A percentile compares a stretch with the other conserved stretches of the same genome.
Evolutionary conservation across 345 rosid species (phyloP).

Genomic region (Anacardium occidentale): DNA sequence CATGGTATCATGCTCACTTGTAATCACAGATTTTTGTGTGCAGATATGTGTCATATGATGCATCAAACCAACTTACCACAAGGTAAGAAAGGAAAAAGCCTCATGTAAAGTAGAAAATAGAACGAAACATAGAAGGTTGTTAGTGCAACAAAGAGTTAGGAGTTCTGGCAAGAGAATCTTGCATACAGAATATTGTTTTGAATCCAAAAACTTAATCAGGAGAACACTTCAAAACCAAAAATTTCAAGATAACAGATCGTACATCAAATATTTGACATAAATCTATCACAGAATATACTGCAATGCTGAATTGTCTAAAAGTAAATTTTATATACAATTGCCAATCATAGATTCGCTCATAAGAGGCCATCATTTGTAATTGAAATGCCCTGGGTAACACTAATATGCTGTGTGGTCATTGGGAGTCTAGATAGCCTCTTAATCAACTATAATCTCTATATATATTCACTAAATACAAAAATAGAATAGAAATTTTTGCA

Average conservation of each 20-base stretch:
- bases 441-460: neutral
- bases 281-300: neutral
- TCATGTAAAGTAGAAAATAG: neutral
- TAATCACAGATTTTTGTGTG: neutral
- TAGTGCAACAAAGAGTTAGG: neutral
- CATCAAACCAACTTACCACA: neutral
- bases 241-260: neutral
- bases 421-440: neutral
- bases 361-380: neutral
- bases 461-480: neutral
- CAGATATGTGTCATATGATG: neutral
- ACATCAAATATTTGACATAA: neutral
- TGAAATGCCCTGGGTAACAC: neutral
- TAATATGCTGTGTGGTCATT: neutral
- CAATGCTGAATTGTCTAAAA: neutral
- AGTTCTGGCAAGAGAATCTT: neutral
- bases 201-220: neutral
- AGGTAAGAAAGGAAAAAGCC: neutral
- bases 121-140: too few relatives aligned
- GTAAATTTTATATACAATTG: too few relatives aligned
- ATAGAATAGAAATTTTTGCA: neutral
- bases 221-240: neutral
- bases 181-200: neutral
- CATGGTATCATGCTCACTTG: neutral
- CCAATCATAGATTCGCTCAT: neutral